These are phyloP conservation scores for Kodamaea leandrae DNA, from an alignment of 805 yeast genomes.

Conservation along the genomic window DNA sequence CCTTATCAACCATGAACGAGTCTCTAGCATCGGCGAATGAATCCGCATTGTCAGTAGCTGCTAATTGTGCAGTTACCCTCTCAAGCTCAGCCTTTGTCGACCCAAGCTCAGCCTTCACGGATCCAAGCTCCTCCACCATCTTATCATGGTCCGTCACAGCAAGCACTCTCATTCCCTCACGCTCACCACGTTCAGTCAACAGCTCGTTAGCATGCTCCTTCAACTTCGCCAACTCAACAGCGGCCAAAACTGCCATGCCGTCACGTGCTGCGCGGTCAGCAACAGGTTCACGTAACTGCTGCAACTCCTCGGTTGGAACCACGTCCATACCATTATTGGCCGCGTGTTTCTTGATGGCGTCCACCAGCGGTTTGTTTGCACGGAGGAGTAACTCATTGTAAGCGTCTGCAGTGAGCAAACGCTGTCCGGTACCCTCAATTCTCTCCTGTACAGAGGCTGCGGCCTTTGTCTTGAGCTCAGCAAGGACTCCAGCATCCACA, in stretches of 20 bases:
- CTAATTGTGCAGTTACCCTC: not conserved
- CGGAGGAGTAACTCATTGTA: conserved; percentile 17
- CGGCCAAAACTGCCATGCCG: conserved; percentile 12
- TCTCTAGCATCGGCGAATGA: conserved; percentile 29
- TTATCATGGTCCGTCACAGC: conserved; percentile 9
- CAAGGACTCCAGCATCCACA: conserved; percentile 5
- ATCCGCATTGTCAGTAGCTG: not conserved
- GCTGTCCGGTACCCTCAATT: conserved; percentile 17
- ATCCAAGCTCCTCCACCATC: conserved; percentile 1
- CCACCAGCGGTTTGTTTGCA: conserved; percentile 19
- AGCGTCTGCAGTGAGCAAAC: conserved; percentile 23
- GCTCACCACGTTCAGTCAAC: conserved; percentile 17
- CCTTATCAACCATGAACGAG: conserved; percentile 25
- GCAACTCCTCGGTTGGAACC: conserved; percentile 23
- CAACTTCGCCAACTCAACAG: conserved; percentile 13
- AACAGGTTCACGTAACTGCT: conserved; percentile 5
- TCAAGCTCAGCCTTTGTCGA: not conserved
- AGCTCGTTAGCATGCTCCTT: conserved; percentile 14
- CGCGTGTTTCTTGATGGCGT: conserved; percentile 24
- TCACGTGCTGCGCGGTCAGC: conserved; percentile 8
- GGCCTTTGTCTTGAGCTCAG: conserved; percentile 11
- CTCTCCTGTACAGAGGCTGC: conserved; percentile 17
- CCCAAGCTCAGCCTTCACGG: not conserved
- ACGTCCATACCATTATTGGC: conserved; percentile 27
- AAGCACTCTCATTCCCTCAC: conserved; percentile 17